phyloP scores from a whole-genome alignment of 257 asterid species.

The Misopates orontium region DNA sequence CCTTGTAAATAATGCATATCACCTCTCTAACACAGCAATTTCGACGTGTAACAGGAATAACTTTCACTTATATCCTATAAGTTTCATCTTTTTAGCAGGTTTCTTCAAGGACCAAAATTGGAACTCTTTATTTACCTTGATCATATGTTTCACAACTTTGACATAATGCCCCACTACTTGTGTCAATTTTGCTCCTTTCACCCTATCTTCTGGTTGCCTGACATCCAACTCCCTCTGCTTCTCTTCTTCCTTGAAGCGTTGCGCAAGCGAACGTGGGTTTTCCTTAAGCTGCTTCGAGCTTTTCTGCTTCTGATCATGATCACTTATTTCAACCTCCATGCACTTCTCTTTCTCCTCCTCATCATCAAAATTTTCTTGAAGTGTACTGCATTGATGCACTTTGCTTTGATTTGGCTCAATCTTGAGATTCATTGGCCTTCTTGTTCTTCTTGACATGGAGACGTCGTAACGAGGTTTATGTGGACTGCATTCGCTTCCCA shows the following conservation, averaged over 20 bases:
- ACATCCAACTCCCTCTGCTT: constrained; percentile 31
- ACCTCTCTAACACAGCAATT: not conserved
- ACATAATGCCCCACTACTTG: constrained; percentile 41
- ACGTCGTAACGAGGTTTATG: constrained; percentile 43
- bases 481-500: constrained; percentile 34
- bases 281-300: constrained; percentile 51
- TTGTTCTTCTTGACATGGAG: constrained; percentile 65
- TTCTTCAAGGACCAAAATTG: constrained; percentile 35
- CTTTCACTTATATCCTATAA: constrained; percentile 18
- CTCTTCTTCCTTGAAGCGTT: constrained; percentile 54
- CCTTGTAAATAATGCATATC: not conserved
- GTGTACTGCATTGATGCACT: not conserved
- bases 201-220: constrained; percentile 27
- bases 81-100: constrained; percentile 29
- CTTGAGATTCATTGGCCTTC: constrained; percentile 37
- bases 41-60: not conserved
- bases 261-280: constrained; percentile 41
- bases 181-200: constrained; percentile 36
- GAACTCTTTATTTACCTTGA: constrained; percentile 54
- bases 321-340: not conserved
- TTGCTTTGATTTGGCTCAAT: constrained; percentile 18
- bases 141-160: constrained; percentile 41
- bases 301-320: constrained; percentile 28
- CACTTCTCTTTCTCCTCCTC: constrained; percentile 26
- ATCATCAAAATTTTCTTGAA: constrained; percentile 4